Conservation (phyloP, 1,284 basidiomycete species). For the Tremellales sp. region DNA sequence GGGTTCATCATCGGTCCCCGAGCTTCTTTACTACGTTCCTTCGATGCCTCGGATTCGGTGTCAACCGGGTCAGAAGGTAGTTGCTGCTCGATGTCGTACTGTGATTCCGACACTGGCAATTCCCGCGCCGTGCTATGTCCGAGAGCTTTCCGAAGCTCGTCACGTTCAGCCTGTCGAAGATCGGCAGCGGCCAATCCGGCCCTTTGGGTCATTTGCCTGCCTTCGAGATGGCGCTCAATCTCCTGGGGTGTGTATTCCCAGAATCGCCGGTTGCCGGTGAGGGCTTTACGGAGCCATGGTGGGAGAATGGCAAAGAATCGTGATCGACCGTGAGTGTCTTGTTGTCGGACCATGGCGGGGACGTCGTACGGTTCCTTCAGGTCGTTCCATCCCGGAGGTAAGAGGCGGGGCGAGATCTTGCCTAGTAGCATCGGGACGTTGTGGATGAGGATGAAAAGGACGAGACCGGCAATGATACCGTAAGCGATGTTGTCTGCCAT, state of each 20-base stretch:
- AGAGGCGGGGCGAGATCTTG: conserved; percentile 57
- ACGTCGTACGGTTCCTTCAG: conserved; percentile 33
- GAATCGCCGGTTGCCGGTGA: conserved; percentile 37
- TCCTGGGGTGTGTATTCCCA: conserved; percentile 36
- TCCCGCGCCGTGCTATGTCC: conserved; percentile 2
- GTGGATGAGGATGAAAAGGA: conserved; percentile 66
- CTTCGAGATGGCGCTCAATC: conserved; percentile 28
- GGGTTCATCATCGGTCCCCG: background rate
- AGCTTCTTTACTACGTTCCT: background rate
- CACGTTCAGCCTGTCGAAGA: conserved; percentile 27
- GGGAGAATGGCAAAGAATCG: conserved; percentile 54
- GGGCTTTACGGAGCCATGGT: conserved; percentile 58
- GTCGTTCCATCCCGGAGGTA: conserved; percentile 57
- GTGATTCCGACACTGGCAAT: background rate
- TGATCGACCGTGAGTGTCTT: conserved; percentile 6
- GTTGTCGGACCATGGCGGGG: conserved; percentile 22
- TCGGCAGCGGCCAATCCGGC: conserved; percentile 23
- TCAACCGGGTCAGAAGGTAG: background rate
- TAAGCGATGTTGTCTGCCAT: conserved; percentile 64
- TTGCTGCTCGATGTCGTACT: background rate
- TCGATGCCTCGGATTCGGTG: background rate
- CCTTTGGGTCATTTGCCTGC: conserved; percentile 18
- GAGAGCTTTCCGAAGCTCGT: conserved; percentile 21
- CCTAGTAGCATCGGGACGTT: conserved; percentile 61
- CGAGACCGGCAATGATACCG: conserved; percentile 76